Evolutionary conservation across 192 early-diverging fungal species (phyloP), one percentile per base, ranked within the genome.

Genomic region (Neocallimastix lanati): DNA sequence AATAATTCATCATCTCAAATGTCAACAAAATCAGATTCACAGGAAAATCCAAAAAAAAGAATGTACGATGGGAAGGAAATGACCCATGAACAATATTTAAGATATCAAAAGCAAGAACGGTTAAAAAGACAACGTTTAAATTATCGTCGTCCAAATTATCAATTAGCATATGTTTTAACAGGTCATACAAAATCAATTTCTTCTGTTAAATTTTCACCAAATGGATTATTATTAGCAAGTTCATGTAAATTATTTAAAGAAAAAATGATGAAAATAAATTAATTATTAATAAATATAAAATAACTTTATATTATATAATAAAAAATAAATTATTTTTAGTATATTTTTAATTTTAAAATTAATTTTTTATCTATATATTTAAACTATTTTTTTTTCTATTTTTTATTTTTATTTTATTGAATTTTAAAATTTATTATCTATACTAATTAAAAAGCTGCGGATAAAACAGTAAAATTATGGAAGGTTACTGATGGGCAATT

Each of bases 151-250:
- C 94, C 95, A 21, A 92, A 95, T 79, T 97, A 98, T 80, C 86
- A 92, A 79, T 86, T 96, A 12, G 94, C 91, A 77, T 94, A 93
- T 83, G 94, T 93, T 29, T 90, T 98, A 35, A 91, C 93, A 4
- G 98, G 98, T 6, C 98, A 99, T 85, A 93, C 93, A 76, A 96
- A 94, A 87, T 92, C 94, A 11, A 91, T 98, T 0, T 96, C 96
- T 0, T 92, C 93, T 77, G 96, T 98, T 18, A 98, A 98, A 85
- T 98, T 96, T 83, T 98, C 96, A 28, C 98, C 98, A 11, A 96
- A 98, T 83, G 98, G 98, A 35, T 92, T 93, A 83, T 97, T 94
- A 96, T 89, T 99, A 29, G 96, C 96, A 67, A 95, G 93, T 76
- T 85, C 90, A 30, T 93, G 93, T 94, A 89, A 87, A 91, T 85